Evolutionary conservation across 805 yeast genomes (phyloP), one percentile per base, ranked within the genome.

Genomic region (Geotrichum ghanense): DNA sequence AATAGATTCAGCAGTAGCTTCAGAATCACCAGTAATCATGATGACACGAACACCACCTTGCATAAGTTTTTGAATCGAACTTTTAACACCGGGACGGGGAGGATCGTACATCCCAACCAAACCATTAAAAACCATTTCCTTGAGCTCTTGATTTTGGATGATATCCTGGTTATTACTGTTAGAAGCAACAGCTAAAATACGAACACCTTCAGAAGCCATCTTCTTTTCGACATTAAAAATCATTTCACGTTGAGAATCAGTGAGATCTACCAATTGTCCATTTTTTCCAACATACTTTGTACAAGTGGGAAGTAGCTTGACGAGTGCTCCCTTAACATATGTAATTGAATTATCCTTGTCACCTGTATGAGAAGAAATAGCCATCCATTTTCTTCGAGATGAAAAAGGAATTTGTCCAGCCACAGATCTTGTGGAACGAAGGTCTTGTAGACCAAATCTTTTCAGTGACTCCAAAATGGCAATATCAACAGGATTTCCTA

Each of bases 31-130:
- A 6, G 99, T 92, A 53, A 92, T 90, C 97, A 92, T 92, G 45
- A 92, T 85, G n/a, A 92, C 87, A 59, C 87, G 95, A 39, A 92
- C 98, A 41, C 97, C 95, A 51, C 97, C 96, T 58, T 79, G 79
- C 70, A 88, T 72, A 48, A 92, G 72, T 52, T 79, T 72, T 34
- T 83, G 75, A 48, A 92, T 76, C 1, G 96, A 83, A 44, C 72
- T 69, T 43, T 77, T 74, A 2, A 92, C 97, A 51, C 82, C 79
- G 7, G 89, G 83, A 58, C 98, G 78, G 48, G 99, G 99, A 7
- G n/a, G n/a, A n/a, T n/a, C n/a, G n/a, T n/a, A n/a, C n/a, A n/a
- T n/a, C 47, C 96, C 97, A 52, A 87, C 72, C 41, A 92, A 66
- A 10, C 99, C 99, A 53, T 84, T 74, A 59, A 90, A 90, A 1